phyloP scores from a whole-genome alignment of 1,139 yeast genomes.

The Geotrichum europaeum region DNA sequence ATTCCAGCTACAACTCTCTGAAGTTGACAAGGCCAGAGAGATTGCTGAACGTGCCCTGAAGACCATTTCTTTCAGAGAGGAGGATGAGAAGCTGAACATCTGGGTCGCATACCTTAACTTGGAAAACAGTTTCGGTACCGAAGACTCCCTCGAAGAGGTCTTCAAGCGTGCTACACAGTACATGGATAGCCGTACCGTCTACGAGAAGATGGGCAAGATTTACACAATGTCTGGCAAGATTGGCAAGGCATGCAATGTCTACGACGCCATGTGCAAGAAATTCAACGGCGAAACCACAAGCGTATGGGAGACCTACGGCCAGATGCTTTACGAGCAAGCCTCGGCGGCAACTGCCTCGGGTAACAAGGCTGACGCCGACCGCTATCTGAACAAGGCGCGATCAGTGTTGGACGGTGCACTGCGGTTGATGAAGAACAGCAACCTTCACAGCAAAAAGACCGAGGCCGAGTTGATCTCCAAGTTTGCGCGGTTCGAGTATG shows the following conservation, averaged over 20 bases:
- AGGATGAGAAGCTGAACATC: constrained; percentile 83
- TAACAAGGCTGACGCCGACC: constrained; percentile 1
- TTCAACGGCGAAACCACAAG: constrained; percentile 57
- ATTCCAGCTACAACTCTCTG: constrained; percentile 90
- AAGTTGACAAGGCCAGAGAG: constrained; percentile 88
- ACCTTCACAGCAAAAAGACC: constrained; percentile 8
- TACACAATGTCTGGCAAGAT: constrained; percentile 59
- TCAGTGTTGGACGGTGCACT: constrained; percentile 14
- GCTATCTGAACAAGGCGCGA: constrained; percentile 11
- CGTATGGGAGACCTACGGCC: constrained; percentile 77
- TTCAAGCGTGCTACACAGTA: constrained; percentile 83
- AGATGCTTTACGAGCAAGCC: constrained; percentile 57
- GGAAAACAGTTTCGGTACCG: constrained; percentile 89
- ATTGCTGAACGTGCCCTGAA: constrained; percentile 88
- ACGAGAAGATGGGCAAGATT: constrained; percentile 71
- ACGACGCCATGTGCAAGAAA: constrained; percentile 66
- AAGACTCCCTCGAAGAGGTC: constrained; percentile 69
- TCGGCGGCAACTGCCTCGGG: constrained; percentile 14
- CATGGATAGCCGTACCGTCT: constrained; percentile 82
- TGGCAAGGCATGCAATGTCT: constrained; percentile 64
- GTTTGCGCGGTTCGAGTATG: constrained; percentile 83
- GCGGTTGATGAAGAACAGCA: constrained; percentile 10
- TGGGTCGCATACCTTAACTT: constrained; percentile 95
- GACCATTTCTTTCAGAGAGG: constrained; percentile 86
- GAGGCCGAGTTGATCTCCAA: constrained; percentile 45